Conservation (phyloP, 2,329 filamentous ascomycete genomes). For the Fusarium globosum region DNA sequence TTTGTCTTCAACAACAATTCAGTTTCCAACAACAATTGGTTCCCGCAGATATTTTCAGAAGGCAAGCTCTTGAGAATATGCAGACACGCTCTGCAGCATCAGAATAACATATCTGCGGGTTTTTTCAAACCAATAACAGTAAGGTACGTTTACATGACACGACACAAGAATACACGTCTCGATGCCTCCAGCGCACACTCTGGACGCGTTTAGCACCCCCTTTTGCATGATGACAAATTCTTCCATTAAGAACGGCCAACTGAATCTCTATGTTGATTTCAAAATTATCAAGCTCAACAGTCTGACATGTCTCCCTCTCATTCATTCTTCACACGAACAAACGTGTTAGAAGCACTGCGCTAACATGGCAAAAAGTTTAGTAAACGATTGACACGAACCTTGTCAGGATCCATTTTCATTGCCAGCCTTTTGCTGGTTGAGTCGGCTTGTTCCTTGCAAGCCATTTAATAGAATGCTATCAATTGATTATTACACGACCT, state of each 20-base stretch:
- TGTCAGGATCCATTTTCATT: not conserved
- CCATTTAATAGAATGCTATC: not conserved
- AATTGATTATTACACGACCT: not conserved
- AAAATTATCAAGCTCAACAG: constrained; percentile 73
- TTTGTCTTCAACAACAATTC: constrained; percentile 18
- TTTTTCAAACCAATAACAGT: constrained; percentile 7
- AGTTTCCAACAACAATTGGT: constrained; percentile 5
- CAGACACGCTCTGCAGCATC: not conserved
- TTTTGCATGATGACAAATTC: constrained; percentile 64
- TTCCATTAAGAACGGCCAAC: constrained; percentile 75
- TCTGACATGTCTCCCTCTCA: constrained; percentile 57
- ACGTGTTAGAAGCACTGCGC: constrained; percentile 23
- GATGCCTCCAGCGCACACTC: constrained; percentile 28
- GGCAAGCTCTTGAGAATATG: constrained; percentile 6
- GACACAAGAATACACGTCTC: constrained; percentile 11
- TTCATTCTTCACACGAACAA: constrained; percentile 1
- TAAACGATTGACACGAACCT: constrained; percentile 8
- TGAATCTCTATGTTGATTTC: constrained; percentile 69
- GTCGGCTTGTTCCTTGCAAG: not conserved
- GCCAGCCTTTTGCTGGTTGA: not conserved
- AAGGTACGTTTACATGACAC: constrained; percentile 39
- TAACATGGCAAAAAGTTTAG: constrained; percentile 42
- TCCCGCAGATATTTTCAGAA: constrained; percentile 3
- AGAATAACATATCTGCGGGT: not conserved
- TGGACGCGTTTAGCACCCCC: constrained; percentile 10